phyloP scores from a whole-genome alignment of 2,329 filamentous ascomycete species.

The Eurotiales sp. region DNA sequence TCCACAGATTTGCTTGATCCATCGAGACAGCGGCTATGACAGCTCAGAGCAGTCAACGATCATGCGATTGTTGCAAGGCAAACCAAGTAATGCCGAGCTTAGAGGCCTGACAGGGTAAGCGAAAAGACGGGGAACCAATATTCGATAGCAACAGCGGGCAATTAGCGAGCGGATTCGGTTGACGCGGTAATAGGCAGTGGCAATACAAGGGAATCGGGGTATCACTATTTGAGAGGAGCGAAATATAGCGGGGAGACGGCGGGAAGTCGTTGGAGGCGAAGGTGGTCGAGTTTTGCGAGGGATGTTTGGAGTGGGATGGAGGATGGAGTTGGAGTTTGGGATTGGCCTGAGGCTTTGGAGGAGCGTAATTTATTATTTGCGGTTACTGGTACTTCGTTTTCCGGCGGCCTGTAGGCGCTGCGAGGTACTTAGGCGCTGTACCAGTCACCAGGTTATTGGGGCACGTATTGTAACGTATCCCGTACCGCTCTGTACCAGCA shows the following conservation, averaged over 20 bases:
- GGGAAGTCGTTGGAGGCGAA: background rate
- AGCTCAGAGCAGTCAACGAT: constrained; percentile 34
- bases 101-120: constrained; percentile 3
- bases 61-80: constrained; percentile 26
- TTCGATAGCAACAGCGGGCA: constrained; percentile 1
- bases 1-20: constrained; percentile 51
- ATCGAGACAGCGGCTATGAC: constrained; percentile 36
- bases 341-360: background rate
- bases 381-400: no score
- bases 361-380: background rate
- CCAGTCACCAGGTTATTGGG: no score
- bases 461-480: background rate
- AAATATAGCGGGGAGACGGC: background rate
- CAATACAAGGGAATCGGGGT: background rate
- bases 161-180: background rate
- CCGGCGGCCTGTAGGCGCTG: no score
- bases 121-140: constrained; percentile 6
- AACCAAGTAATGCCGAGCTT: constrained; percentile 14
- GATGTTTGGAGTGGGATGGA: background rate
- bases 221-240: background rate
- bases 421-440: no score
- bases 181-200: background rate
- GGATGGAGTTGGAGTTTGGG: background rate
- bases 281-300: background rate
- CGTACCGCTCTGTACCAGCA: background rate